Evolutionary conservation across 164 flowering plant species (phyloP), one percentile per base, ranked within the genome.

Genomic region (Malania oleifera): DNA sequence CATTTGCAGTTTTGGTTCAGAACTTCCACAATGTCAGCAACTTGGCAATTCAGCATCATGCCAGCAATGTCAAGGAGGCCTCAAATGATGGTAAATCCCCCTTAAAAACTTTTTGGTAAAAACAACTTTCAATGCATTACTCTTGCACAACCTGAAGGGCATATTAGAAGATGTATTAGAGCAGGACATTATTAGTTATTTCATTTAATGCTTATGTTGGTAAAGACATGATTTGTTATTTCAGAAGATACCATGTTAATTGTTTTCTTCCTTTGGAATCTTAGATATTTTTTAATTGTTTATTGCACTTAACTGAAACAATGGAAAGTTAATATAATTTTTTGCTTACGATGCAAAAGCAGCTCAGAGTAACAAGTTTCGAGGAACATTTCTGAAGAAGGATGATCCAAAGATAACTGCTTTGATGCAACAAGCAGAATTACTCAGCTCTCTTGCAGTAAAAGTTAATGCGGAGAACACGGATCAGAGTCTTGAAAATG

Each of bases 351-450:
- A 43, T 28, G 31, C n/a, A 39, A 53, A 44, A 59, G 66, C 79
- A 85, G 77, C 65, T 60, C 73, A 70, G 48, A 50, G 62, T 52
- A 57, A 60, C 61, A 80, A 75, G 67, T 59, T 26, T 52, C 79
- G 85, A 74, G 96, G 85, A 57, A 80, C 78, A 26, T 95, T 81
- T 76, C 74, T 90, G 39, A 82, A 66, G 54, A 85, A 82, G 79
- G 84, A 88, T 70, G 96, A 95, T 71, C 99, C 97, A 45, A 90
- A 78, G 83, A 70, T 85, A 56, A 66, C 67, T 49, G 89, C 87
- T 54, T 69, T 88, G 68, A 73, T 86, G 79, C 91, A 88, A 72
- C 97, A 95, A 80, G 95, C 89, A 64, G 95, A 95, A 61, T 76
- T 90, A 55, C 95, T 95, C 48, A 82, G 85, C 77, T 88, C 96